Conservation (phyloP, 345 rosid species). For the Euphorbia peplus region DNA sequence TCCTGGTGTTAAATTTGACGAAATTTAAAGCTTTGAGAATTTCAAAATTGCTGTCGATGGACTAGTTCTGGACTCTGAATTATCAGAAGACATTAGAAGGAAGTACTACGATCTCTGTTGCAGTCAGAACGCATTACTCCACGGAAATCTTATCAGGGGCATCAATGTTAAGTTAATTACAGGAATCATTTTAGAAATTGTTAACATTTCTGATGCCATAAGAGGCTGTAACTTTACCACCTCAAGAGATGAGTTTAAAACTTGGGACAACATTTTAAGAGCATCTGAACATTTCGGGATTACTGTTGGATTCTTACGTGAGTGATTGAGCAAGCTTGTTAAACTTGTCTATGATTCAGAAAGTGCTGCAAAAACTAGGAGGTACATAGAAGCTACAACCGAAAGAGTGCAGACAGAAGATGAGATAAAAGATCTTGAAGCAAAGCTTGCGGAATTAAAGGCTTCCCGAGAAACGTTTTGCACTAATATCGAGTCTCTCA, state of each 20-base stretch:
- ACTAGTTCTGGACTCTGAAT: conserved; percentile 43
- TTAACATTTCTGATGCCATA: conserved; percentile 54
- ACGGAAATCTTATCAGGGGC: conserved; percentile 46
- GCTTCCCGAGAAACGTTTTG: conserved; percentile 30
- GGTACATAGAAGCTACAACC: conserved; percentile 51
- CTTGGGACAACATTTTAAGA: conserved; percentile 55
- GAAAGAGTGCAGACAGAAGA: conserved; percentile 31
- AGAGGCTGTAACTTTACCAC: conserved; percentile 48
- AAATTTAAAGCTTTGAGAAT: conserved; percentile 38
- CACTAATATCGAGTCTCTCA: conserved; percentile 39
- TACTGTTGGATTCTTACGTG: conserved; percentile 58
- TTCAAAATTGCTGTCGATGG: conserved; percentile 51
- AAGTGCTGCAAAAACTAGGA: conserved; percentile 42
- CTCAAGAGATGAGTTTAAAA: conserved; percentile 42
- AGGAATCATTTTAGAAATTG: conserved; percentile 57
- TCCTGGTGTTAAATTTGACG: conserved; percentile 40
- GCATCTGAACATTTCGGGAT: conserved; percentile 65
- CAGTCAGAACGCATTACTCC: conserved; percentile 59
- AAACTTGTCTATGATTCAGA: conserved; percentile 49
- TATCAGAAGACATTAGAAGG: conserved; percentile 44
- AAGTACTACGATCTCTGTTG: conserved; percentile 59
- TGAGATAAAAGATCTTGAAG: conserved; percentile 46
- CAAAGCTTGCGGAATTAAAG: conserved; percentile 49
- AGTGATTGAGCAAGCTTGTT: conserved; percentile 40
- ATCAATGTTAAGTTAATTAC: conserved; percentile 46